Evolutionary conservation across 495 filamentous ascomycete genomes (phyloP), one percentile per base, ranked within the genome.

Genomic region (Cercophora sp.): DNA sequence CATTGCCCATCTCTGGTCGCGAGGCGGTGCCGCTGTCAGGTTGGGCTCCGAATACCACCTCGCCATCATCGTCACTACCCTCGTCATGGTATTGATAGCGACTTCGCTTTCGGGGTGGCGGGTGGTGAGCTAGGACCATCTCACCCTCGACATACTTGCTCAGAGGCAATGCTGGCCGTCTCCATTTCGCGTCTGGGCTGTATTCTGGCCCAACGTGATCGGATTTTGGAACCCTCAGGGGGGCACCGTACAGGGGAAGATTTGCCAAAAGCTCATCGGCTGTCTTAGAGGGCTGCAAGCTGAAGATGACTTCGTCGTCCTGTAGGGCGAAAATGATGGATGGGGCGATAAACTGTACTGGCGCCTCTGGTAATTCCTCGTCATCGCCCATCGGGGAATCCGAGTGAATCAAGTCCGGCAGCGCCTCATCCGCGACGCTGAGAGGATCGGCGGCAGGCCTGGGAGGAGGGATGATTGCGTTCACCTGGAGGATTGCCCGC

Each of bases 131-230:
- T 26, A 91, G 77, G 16, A 79, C 79, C 61, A 98, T 84, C 57
- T 87, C 87, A n/a, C 89, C 87, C 35, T 84, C 79, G 16, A 87
- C 83, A 60, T 86, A 95, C 60, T 90, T 96, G 44, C 85, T 94
- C 2, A 96, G 78, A 0, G 89, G 88, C n/a, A 96, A 70, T 40
- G 91, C 80, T 3, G 85, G 81, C 13, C 81, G 81, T 62, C 81
- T 86, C 87, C 87, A 91, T 5, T 68, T 71, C n/a, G 79, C 73
- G 62, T 91, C 87, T 0, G 83, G 81, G 31, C 79, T 75, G 44
- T 80, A 69, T 43, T 84, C 79, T 20, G 80, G 78, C 1, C 62
- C 69, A 0, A 70, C 74, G n/a, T 80, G 56, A 37, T 83, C 76
- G 8, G 72, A 73, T 32, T 80, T 76, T 2, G 82, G 79, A 11